Evolutionary conservation across 148 eudicot genomes (phyloP).

Genomic region (Agrostemma githago): DNA sequence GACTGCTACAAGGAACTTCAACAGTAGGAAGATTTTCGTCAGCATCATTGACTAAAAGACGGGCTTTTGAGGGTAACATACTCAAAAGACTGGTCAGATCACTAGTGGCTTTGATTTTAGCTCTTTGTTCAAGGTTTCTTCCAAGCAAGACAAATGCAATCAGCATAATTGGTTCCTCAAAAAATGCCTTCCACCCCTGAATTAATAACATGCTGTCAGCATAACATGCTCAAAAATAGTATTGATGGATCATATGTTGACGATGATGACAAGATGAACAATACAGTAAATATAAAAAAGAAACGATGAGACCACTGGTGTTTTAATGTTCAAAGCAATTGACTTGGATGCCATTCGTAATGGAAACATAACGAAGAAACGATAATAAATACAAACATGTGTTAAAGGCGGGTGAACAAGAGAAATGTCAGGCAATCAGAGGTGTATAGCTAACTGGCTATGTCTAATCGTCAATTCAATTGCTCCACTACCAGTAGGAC

Average conservation of each 20-base stretch:
- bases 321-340: neutral
- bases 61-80: constrained; percentile 88
- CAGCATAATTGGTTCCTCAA: constrained; percentile 94
- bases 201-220: constrained; percentile 20
- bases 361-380: neutral
- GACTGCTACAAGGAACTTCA: constrained; percentile 84
- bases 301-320: neutral
- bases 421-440: neutral
- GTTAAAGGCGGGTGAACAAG: neutral
- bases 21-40: constrained; percentile 59
- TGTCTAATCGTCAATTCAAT: neutral
- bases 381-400: neutral
- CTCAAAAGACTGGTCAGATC: constrained; percentile 90
- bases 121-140: constrained; percentile 95
- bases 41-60: constrained; percentile 63
- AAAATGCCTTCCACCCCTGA: constrained; percentile 95
- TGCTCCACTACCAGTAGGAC: neutral
- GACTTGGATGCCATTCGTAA: neutral
- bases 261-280: neutral
- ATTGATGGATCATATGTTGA: neutral
- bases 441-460: neutral
- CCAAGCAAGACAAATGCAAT: constrained; percentile 97
- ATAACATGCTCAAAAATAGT: neutral
- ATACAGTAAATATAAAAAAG: neutral
- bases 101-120: constrained; percentile 94